phyloP scores from a whole-genome alignment of 805 yeast genomes.

The Metschnikowia peoriensis region DNA sequence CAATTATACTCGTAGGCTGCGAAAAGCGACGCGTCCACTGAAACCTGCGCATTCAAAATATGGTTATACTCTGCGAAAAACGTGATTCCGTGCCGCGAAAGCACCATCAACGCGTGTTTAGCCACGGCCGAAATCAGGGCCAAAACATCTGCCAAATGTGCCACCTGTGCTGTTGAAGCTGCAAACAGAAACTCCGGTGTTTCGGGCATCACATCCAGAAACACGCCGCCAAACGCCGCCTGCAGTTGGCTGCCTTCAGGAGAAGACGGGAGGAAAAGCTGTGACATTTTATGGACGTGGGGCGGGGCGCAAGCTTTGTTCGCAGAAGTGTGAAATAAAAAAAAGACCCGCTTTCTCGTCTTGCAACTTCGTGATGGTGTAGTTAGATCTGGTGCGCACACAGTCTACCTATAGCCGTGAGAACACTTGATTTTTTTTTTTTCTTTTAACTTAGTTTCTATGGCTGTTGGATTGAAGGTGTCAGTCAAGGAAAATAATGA shows the following conservation, averaged over 20 bases:
- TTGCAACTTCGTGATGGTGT: too few species aligned
- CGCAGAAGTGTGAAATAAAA: too few species aligned
- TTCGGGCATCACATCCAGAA: neutral
- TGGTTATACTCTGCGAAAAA: conserved; percentile 38
- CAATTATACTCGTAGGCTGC: conserved; percentile 25
- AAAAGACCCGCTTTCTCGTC: too few species aligned
- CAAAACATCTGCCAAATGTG: conserved; percentile 39
- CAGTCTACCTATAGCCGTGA: too few species aligned
- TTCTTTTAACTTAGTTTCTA: too few species aligned
- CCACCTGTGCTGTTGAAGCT: conserved; percentile 37
- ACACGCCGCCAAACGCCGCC: neutral
- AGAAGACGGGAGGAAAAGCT: conserved; percentile 18
- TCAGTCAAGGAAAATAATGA: too few species aligned
- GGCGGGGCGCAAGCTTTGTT: too few species aligned
- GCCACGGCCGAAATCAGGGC: conserved; percentile 30
- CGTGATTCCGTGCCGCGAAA: conserved; percentile 31
- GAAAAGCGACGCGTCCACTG: conserved; percentile 39
- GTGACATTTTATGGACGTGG: conserved; percentile 4
- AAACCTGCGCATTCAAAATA: conserved; percentile 32
- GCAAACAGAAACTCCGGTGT: conserved; percentile 21
- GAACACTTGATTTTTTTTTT: too few species aligned
- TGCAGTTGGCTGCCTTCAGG: conserved; percentile 1
- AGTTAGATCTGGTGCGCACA: too few species aligned
- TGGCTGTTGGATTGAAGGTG: too few species aligned
- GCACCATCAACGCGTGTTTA: conserved; percentile 34